Base-by-base conservation (phyloP, 2,329 filamentous ascomycete genomes). In the Drechslera avenae region DNA sequence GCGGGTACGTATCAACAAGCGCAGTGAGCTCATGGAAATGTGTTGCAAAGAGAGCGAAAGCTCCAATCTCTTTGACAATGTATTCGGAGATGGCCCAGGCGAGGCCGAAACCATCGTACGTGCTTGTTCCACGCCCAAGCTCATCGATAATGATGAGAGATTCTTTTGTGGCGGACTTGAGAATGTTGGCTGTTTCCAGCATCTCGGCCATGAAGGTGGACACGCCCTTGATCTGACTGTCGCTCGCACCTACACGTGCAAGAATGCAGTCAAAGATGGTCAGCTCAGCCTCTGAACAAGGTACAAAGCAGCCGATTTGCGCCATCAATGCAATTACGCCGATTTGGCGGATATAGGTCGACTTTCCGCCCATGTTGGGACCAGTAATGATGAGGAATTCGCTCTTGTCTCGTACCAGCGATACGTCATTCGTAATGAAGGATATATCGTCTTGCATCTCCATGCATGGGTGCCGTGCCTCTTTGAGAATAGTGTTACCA, bases 131-230 rank as follows among this genome's bases (percentile, higher is more conserved):
- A 54, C 94, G 90, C 41, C 94, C 94, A 2, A 99, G 85, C 73
- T 99, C 94, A 73, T 99, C 95, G 63, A 99, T 97, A 74, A 99
- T 97, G 76, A 99, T 97, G 45, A 99, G 83, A 4, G 91, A 96
- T 71, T 99, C 94, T 26, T 88, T 86, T 0, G 94, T 99, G 2
- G 94, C 94, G 0, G 91, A 95, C 77, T 97, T 97, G 68, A 99
- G 86, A 59, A 99, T 99, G 72, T 97, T 97, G 61, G 94, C 91
- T 1, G 94, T 99, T 73, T 99, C 94, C 17, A 99, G 83, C 94
- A 99, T 99, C 77, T 99, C 94, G 1, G 94, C 94, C 95, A 99
- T 99, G 75, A 99, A 99, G 0, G 94, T 99, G 3, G 91, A 96
- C 2, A 99, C 94, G 30, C 94, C 94, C 76, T 97, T 97, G 57